phyloP scores from a whole-genome alignment of 495 filamentous ascomycete species.

The Daldinia caldariorum region DNA sequence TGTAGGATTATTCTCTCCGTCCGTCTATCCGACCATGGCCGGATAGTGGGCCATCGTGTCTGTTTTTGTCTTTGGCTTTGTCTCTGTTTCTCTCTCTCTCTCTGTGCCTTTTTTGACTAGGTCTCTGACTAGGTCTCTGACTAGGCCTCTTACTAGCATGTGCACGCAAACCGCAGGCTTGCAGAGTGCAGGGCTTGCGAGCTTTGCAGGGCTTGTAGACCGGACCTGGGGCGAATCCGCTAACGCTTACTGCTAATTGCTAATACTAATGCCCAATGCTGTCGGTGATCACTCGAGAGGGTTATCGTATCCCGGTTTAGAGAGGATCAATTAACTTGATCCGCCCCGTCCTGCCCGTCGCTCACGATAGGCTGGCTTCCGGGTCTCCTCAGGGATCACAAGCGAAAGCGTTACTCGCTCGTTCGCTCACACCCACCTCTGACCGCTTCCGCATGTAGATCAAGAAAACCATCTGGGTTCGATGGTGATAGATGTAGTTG shows the following conservation, averaged over 20 bases:
- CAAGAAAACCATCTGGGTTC: constrained; percentile 18
- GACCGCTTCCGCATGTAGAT: constrained; percentile 42
- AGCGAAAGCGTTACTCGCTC: constrained; percentile 15
- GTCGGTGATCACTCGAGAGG: constrained; percentile 24
- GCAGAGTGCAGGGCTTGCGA: constrained; percentile 2
- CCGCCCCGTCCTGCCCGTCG: constrained; percentile 4
- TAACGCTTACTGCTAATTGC: constrained; percentile 29
- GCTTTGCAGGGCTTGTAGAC: constrained; percentile 28
- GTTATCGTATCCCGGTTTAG: constrained; percentile 28
- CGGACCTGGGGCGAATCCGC: constrained; percentile 28
- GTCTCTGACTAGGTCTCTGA: constrained; percentile 15
- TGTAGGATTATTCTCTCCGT: constrained; percentile 35
- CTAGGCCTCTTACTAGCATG: constrained; percentile 30
- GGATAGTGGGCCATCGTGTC: constrained; percentile 31
- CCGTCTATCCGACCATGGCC: constrained; percentile 37
- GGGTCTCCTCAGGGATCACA: constrained; percentile 25
- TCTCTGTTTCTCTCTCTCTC: background rate
- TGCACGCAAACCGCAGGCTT: constrained; percentile 23
- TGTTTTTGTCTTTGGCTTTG: too few relatives aligned
- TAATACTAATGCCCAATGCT: constrained; percentile 30
- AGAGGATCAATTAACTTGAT: constrained; percentile 34
- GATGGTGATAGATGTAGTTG: constrained; percentile 24
- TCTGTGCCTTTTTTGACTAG: constrained; percentile 14
- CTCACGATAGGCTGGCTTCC: constrained; percentile 25
- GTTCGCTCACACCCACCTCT: constrained; percentile 21